These are phyloP conservation scores for Hymenochaete sp. DNA, from an alignment of 1,284 basidiomycete species.

Conservation along the genomic window DNA sequence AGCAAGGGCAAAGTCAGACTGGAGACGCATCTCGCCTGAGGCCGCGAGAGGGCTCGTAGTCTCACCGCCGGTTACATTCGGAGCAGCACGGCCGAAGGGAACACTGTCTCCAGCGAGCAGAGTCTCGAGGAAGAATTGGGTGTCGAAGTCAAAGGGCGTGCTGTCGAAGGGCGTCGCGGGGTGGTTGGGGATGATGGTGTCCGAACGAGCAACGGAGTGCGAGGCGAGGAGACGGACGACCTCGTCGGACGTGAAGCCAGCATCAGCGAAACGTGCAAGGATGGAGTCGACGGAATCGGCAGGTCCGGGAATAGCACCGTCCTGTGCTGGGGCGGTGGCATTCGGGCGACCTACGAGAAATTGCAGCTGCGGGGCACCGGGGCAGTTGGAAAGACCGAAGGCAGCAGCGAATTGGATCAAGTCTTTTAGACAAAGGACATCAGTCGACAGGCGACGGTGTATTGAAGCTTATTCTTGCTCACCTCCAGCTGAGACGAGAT, in stretches of 20 bases:
- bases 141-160: slow-evolving; percentile 20
- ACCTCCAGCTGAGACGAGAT: slow-evolving; percentile 24
- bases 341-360: slow-evolving; percentile 23
- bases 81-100: slow-evolving; percentile 13
- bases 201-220: slow-evolving; percentile 19
- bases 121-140: slow-evolving; percentile 20
- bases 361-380: slow-evolving; percentile 24
- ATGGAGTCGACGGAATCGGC: slow-evolving; percentile 26
- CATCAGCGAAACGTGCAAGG: slow-evolving; percentile 22
- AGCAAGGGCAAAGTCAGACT: slow-evolving; percentile 20
- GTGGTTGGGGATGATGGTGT: slow-evolving; percentile 16
- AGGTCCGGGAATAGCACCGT: slow-evolving; percentile 23
- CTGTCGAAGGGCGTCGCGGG: slow-evolving; percentile 18
- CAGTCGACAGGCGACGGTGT: no score
- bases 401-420: slow-evolving; percentile 28
- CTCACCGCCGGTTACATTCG: slow-evolving; percentile 13
- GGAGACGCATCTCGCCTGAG: slow-evolving; percentile 19
- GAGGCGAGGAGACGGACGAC: slow-evolving; percentile 25
- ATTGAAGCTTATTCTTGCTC: no score
- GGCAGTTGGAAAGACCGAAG: slow-evolving; percentile 26
- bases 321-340: slow-evolving; percentile 24
- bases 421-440: no score
- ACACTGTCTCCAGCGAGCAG: slow-evolving; percentile 17
- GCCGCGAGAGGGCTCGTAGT: slow-evolving; percentile 12
- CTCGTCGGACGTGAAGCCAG: slow-evolving; percentile 25